Evolutionary conservation across 1,139 yeast species (phyloP).

Genomic region (Candida freyschussii): DNA sequence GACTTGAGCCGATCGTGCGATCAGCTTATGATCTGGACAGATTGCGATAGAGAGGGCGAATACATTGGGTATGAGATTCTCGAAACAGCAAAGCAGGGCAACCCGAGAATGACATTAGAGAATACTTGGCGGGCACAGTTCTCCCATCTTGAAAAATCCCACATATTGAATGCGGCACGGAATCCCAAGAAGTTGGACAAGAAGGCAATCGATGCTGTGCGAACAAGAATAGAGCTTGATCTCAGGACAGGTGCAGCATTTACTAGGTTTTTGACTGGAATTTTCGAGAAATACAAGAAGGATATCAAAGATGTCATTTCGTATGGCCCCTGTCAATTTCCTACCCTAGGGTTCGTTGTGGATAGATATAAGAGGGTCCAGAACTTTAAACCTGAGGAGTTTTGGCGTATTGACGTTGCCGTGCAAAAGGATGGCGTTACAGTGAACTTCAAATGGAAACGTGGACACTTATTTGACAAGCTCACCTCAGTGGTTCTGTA

Average conservation of each 20-base stretch:
- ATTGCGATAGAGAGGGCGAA: constrained; percentile 98
- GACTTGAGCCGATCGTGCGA: constrained; percentile 58
- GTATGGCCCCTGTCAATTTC: constrained; percentile 96
- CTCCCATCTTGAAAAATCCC: constrained; percentile 78
- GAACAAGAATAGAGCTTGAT: constrained; percentile 83
- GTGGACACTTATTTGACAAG: constrained; percentile 70
- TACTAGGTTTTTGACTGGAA: constrained; percentile 53
- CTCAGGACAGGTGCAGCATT: constrained; percentile 86
- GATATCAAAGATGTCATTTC: constrained; percentile 42
- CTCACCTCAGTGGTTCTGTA: constrained; percentile 57
- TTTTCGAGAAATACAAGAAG: constrained; percentile 19
- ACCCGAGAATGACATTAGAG: constrained; percentile 40
- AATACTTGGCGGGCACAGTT: constrained; percentile 71
- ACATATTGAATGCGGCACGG: constrained; percentile 69
- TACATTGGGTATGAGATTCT: constrained; percentile 86
- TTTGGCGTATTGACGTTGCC: constrained; percentile 67
- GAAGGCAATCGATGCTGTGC: constrained; percentile 76
- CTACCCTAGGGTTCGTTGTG: constrained; percentile 95
- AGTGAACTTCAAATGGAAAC: constrained; percentile 53
- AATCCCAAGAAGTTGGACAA: constrained; percentile 61
- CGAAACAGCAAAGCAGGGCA: constrained; percentile 58
- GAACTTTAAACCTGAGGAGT: constrained; percentile 67
- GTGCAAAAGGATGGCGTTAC: constrained; percentile 38
- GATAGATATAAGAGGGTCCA: constrained; percentile 79
- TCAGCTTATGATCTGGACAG: constrained; percentile 91